A percentile compares a stretch with the other conserved stretches of the same genome.
phyloP scores from a whole-genome alignment of 192 early-diverging fungal genomes.

The Podila verticillata region DNA sequence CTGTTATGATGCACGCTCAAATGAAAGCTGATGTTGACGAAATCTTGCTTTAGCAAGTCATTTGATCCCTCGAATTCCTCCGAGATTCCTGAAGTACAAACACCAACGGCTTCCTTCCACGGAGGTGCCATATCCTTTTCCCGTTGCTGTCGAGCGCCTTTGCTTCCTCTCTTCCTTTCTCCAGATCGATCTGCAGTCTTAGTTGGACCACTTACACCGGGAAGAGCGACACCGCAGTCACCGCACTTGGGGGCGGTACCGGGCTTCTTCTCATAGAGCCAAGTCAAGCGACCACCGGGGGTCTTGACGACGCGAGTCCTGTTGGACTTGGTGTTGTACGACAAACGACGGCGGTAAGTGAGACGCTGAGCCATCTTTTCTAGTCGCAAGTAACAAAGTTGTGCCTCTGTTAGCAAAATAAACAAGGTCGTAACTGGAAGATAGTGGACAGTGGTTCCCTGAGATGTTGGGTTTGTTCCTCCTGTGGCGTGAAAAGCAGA shows the following conservation, averaged over 20 bases:
- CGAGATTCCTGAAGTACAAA: too few species aligned
- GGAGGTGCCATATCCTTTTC: too few species aligned
- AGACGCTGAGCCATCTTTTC: constrained; percentile 91
- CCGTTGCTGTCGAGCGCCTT: background rate
- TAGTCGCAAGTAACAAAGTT: constrained; percentile 47
- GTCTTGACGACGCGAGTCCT: constrained; percentile 88
- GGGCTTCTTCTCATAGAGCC: constrained; percentile 93
- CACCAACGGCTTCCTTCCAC: too few species aligned
- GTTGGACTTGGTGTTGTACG: constrained; percentile 94
- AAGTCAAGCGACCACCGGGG: constrained; percentile 92
- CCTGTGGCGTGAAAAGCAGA: too few species aligned
- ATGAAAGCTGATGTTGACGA: too few species aligned
- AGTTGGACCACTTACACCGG: constrained; percentile 76
- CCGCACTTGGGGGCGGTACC: constrained; percentile 94
- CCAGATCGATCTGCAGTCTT: background rate
- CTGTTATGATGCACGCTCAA: too few species aligned
- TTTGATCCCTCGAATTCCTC: too few species aligned
- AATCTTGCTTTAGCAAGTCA: too few species aligned
- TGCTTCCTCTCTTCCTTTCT: constrained; percentile 1
- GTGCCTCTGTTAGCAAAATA: constrained; percentile 5
- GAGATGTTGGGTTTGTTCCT: too few species aligned
- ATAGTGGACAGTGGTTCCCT: constrained; percentile 72
- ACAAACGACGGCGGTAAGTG: constrained; percentile 86
- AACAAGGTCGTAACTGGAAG: constrained; percentile 70
- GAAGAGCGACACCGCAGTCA: constrained; percentile 91